Base-by-base conservation (phyloP, 768 basidiomycete genomes). In the Hygrocybe punicea region DNA sequence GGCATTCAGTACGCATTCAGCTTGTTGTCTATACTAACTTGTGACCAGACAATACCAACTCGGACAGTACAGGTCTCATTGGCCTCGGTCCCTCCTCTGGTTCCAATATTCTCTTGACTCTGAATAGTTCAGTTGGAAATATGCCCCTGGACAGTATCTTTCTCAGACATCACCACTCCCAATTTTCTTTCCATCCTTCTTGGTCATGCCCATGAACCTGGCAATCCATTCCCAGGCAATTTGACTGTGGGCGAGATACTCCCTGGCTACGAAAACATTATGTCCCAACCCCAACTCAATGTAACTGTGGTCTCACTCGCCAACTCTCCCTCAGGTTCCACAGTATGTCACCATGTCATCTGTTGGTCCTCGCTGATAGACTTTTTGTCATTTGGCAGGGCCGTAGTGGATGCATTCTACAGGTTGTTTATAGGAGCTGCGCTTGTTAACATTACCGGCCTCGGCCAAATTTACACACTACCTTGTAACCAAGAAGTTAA, bases 401-500 rank as follows among this genome's bases (percentile, higher is more conserved):
- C 63, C 37, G 74, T 87, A 36, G 78, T 85, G 6, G 76, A 84
- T 44, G 83, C 80, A 6, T 81, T 90, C 33, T 91, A 91, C 65
- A 70, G 76, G 8, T 63, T 72, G n/a, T n/a, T n/a, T n/a, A n/a
- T n/a, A n/a, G n/a, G n/a, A n/a, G 81, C 89, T n/a, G 67, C 77
- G 54, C 77, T 79, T 23, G 61, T 69, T 6, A 75, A 78, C 33
- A 46, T 77, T 19, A 56, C 71, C 23, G 61, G 58, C 52, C 54
- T 79, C 13, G 81, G 84, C 13, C 66, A 75, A 11, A 70, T 77
- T 33, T 91, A 85, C 83, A 74, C 76, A 9, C 61, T 90, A 2
- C 86, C 87, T 1, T 91, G 89, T 65, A 71, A 77, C 44, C 72
- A n/a, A n/a, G n/a, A n/a, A 66, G 74, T 89, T 46, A 87, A 86